Base-by-base conservation (phyloP, 306 rosid genomes). In the Crataegus laevigata region DNA sequence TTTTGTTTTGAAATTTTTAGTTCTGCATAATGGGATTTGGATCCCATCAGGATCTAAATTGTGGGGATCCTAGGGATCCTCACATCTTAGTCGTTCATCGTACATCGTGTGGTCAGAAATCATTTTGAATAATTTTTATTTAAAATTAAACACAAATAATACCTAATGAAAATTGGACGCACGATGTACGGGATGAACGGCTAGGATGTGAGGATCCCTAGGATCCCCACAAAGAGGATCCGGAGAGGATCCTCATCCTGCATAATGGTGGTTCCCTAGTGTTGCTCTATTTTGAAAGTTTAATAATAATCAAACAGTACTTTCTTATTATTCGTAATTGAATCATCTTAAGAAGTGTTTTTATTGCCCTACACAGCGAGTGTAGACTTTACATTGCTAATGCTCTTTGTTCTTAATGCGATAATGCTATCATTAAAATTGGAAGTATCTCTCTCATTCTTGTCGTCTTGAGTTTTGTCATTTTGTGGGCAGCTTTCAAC, bases 401-500 rank as follows among this genome's bases (percentile, higher is more conserved):
- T 38, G 21, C 65, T 68, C 14, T 25, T 19, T 61, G 29, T 34
- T 34, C 43, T 67, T 54, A 11, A 30, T 58, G 32, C 59, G 36
- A 28, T 15, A 43, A 51, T 69, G 47, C 32, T 6, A 9, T 34
- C 63, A 40, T 28, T 34, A 5, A 72, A 22, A 40, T 19, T 74
- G 13, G 30, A 36, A 18, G 63, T 58, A 43, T 79, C 24, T 45
- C n/a, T 70, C 24, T 52, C 55, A 22, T 26, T 66, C 64, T 43
- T 72, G 25, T 55, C 24, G 17, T 26, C 62, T 47, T 72, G 63
- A 80, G 52, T 72, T 69, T 51, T 80, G 59, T 64, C 30, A 58
- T 63, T 61, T 78, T 79, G 22, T 68, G 83, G 74, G 83, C 89
- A 94, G 99, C 83, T 85, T 94, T 86, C 93, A 89, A 85, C 78